Base-by-base conservation (phyloP, 169 alveolate genomes). In the Hammondia hammondi region DNA sequence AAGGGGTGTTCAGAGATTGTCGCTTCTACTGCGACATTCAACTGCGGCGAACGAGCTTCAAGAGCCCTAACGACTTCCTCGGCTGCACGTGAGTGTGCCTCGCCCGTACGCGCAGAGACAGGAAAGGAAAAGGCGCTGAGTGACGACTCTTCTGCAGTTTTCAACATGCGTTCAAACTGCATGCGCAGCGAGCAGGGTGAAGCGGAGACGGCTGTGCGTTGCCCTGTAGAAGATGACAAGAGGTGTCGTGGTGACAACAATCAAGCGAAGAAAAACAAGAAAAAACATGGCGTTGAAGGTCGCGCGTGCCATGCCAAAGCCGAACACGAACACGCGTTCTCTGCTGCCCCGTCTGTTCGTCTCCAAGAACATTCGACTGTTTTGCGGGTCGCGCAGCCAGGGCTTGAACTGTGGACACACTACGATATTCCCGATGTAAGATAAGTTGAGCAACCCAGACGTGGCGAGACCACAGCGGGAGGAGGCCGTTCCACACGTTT, bases 351-450 rank as follows among this genome's bases (percentile, higher is more conserved):
- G 77, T 4, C 10, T 17, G 77, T 27, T 4, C 77, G 35, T 4
- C 35, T 67, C 77, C 32, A 67, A 67, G 77, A 17, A 67, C 97
- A 95, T 81, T 95, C 97, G 21, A 95, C 96, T 21, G 95, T 95
- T 17, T 56, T 95, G 77, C 88, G 97, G 29, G 93, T 95, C 19
- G 94, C 97, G 24, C 97, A 95, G 32, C 93, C 95, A 29, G 96
- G 96, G 17, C 56, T 95, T 32, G 97, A 95, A 45, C 94, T 95
- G 46, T 95, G 97, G 97, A 95, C 97, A 2, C 97, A 95, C 87
- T 95, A 95, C 91, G 97, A 95, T 56, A 95, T 96, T 43, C 89
- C 96, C 29, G 97, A 95, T 81, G 97, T 95, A 43, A n/a, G 91
- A 6, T 2, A 43, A 1, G 81, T 52, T 52, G 24, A 14, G 61